phyloP scores from a whole-genome alignment of 2,329 filamentous ascomycete genomes.

The Pseudovirgaria hyperparasitica region DNA sequence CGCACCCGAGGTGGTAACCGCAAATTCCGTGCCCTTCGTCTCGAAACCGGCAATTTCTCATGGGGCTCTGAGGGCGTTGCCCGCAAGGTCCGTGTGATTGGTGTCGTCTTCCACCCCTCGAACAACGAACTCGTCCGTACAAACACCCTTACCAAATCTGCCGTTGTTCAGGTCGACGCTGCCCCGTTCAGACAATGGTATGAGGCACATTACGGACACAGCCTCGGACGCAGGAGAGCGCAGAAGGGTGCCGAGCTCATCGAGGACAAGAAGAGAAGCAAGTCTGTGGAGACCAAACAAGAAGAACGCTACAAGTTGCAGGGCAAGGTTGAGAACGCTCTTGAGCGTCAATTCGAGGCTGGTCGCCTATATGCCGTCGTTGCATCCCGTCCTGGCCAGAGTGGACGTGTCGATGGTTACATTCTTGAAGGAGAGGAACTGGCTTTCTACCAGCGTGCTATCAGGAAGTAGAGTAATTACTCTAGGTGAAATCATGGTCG shows the following conservation, averaged over 20 bases:
- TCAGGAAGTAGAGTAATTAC: slow-evolving; percentile 72
- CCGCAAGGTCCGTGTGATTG: slow-evolving; percentile 99
- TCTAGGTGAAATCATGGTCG: no score
- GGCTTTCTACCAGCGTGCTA: slow-evolving; percentile 99
- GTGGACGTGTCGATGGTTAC: slow-evolving; percentile 92
- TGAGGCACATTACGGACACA: slow-evolving; percentile 96
- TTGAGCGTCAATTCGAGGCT: slow-evolving; percentile 99
- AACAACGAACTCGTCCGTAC: slow-evolving; percentile 99
- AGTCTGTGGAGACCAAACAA: slow-evolving; percentile 94
- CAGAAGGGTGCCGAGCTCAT: slow-evolving; percentile 58
- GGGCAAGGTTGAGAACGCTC: slow-evolving; percentile 83
- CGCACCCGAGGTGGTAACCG: slow-evolving; percentile 97
- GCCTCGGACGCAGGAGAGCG: slow-evolving; percentile 83
- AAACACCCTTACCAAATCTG: slow-evolving; percentile 98
- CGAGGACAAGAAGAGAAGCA: slow-evolving; percentile 93
- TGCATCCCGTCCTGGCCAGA: slow-evolving; percentile 89
- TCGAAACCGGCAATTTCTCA: slow-evolving; percentile 98
- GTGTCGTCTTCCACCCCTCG: slow-evolving; percentile 95
- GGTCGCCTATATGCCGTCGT: slow-evolving; percentile 93
- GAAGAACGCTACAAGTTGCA: slow-evolving; percentile 64
- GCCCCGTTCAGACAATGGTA: slow-evolving; percentile 99
- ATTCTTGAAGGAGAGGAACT: slow-evolving; percentile 98
- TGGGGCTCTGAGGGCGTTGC: slow-evolving; percentile 97
- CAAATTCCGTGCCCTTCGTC: slow-evolving; percentile 98
- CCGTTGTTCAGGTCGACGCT: slow-evolving; percentile 97